phyloP scores from a whole-genome alignment of 352 stramenopile genomes.

The Stramenopiles sp. region DNA sequence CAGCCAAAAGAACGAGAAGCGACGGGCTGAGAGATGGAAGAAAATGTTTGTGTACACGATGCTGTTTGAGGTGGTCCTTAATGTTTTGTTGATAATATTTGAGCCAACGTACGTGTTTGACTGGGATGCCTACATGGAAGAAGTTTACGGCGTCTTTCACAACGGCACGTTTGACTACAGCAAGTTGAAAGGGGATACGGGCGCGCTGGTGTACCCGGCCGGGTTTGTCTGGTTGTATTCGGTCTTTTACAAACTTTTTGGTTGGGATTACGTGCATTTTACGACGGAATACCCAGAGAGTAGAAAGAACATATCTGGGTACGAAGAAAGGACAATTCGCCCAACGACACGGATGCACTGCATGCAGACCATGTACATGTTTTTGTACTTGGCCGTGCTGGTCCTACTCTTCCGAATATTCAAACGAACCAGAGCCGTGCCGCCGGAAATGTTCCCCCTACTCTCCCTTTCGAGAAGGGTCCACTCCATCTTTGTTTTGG shows the following conservation, averaged over 20 bases:
- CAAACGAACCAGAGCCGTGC: constrained; percentile 43
- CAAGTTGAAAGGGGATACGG: constrained; percentile 80
- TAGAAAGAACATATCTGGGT: constrained; percentile 46
- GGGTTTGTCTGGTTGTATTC: constrained; percentile 92
- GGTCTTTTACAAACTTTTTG: constrained; percentile 66
- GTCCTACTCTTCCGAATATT: constrained; percentile 65
- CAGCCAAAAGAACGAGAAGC: too few species aligned
- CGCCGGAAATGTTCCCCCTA: constrained; percentile 61
- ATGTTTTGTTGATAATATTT: too few species aligned
- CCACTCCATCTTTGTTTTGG: constrained; percentile 93
- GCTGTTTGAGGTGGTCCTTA: too few species aligned
- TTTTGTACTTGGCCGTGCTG: constrained; percentile 76
- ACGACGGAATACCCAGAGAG: too few species aligned
- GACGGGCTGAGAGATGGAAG: too few species aligned
- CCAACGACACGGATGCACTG: constrained; percentile 28
- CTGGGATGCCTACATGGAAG: constrained; percentile 96
- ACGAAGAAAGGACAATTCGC: constrained; percentile 20
- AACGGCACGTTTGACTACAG: constrained; percentile 81
- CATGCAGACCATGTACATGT: constrained; percentile 79
- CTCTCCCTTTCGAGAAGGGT: constrained; percentile 79
- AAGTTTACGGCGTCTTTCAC: constrained; percentile 75
- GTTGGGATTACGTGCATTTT: too few species aligned
- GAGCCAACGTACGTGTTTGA: too few species aligned
- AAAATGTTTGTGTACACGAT: too few species aligned
- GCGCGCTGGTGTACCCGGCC: constrained; percentile 91